Conservation (phyloP, 352 stramenopile genomes). For the Saprolegnia parasitica region DNA sequence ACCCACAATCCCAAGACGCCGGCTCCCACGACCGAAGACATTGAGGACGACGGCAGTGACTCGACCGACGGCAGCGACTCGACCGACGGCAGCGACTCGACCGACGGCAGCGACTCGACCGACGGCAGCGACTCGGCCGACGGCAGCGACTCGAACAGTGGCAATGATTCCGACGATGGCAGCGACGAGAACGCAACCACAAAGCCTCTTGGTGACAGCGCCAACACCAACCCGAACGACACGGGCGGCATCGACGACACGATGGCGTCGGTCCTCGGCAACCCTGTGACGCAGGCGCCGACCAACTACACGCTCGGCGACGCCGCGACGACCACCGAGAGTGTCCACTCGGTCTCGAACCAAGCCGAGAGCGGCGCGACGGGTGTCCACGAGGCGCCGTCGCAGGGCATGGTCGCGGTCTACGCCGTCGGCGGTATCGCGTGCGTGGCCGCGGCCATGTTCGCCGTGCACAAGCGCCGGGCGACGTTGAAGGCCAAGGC, state of each 20-base stretch:
- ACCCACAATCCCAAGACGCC: neutral
- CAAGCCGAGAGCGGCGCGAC: neutral
- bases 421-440: conserved; percentile 8
- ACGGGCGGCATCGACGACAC: neutral
- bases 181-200: conserved; percentile 6
- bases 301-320: conserved; percentile 10
- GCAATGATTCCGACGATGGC: neutral
- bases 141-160: too few relatives aligned
- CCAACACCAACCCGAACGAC: conserved; percentile 3
- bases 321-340: conserved; percentile 3
- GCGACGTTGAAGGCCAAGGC: neutral
- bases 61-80: neutral
- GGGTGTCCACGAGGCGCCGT: neutral
- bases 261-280: neutral
- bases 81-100: neutral
- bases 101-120: neutral
- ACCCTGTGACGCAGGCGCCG: neutral
- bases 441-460: conserved; percentile 9
- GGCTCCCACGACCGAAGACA: neutral
- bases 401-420: conserved; percentile 5
- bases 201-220: neutral
- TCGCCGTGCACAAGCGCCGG: conserved; percentile 10
- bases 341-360: conserved; percentile 1
- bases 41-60: neutral
- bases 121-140: neutral